phyloP scores from a whole-genome alignment of 2,329 filamentous ascomycete species.

The Penicillium sp. region DNA sequence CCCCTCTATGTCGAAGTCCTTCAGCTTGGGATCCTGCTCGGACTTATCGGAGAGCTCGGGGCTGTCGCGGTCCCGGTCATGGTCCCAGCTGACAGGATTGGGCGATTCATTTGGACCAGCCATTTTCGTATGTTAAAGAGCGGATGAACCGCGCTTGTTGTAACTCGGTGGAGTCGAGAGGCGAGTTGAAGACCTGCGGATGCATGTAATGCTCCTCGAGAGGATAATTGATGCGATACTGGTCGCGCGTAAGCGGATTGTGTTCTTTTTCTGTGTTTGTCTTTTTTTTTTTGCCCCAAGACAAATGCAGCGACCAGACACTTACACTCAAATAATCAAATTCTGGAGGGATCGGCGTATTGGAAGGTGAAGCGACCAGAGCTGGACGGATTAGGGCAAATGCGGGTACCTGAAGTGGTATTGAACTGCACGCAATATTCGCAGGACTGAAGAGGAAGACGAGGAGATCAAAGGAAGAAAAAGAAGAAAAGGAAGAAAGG shows the following conservation, averaged over 20 bases:
- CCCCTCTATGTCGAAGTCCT: slow-evolving; percentile 26
- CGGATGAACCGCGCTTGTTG: slow-evolving; percentile 30
- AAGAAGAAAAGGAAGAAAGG: slow-evolving; percentile 5
- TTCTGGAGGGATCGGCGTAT: neutral
- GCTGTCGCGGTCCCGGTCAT: slow-evolving; percentile 13
- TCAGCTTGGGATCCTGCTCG: slow-evolving; percentile 21
- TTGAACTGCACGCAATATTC: slow-evolving; percentile 6
- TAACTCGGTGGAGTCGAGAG: slow-evolving; percentile 24
- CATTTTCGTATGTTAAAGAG: slow-evolving; percentile 30
- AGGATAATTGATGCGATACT: neutral
- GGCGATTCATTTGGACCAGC: slow-evolving; percentile 25
- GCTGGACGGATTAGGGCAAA: slow-evolving; percentile 10
- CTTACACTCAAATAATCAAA: neutral
- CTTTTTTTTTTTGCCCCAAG: too few relatives aligned
- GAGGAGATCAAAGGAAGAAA: slow-evolving; percentile 4
- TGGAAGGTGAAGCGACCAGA: slow-evolving; percentile 3
- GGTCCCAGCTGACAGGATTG: slow-evolving; percentile 10
- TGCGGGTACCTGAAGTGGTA: slow-evolving; percentile 4
- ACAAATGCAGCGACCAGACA: neutral
- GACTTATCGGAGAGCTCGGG: slow-evolving; percentile 19
- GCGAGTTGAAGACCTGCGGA: slow-evolving; percentile 21
- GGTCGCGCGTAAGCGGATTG: neutral
- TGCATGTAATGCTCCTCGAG: slow-evolving; percentile 28
- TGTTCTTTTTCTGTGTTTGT: neutral
- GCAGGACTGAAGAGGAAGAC: slow-evolving; percentile 3